phyloP scores from a whole-genome alignment of 768 basidiomycete species.

The Xerocomus spinulosus region DNA sequence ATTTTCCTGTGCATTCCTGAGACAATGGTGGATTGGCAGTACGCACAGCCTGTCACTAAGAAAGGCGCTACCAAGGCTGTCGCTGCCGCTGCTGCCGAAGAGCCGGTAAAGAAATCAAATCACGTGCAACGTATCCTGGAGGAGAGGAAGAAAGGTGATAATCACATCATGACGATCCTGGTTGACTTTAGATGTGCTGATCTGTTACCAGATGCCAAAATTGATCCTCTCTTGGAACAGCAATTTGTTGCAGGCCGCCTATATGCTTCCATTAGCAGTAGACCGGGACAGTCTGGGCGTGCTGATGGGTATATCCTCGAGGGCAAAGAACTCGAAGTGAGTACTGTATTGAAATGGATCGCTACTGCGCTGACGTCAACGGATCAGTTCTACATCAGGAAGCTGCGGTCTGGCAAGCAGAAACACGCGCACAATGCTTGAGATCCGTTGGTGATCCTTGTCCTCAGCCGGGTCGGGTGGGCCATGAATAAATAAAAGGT shows the following conservation, averaged over 20 bases:
- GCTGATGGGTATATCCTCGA: constrained; percentile 97
- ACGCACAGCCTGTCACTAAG: constrained; percentile 92
- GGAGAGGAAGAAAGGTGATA: constrained; percentile 84
- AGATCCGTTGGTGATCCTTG: constrained; percentile 5
- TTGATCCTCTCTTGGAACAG: constrained; percentile 82
- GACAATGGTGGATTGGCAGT: constrained; percentile 46
- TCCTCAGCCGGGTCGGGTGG: neutral
- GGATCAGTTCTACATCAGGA: constrained; percentile 86
- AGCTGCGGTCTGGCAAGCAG: constrained; percentile 90
- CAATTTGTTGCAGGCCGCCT: constrained; percentile 95
- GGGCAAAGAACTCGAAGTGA: constrained; percentile 96
- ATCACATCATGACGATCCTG: constrained; percentile 7
- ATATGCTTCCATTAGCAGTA: constrained; percentile 88
- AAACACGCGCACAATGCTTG: constrained; percentile 72
- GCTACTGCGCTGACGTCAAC: constrained; percentile 21
- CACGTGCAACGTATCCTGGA: constrained; percentile 85
- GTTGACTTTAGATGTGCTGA: constrained; percentile 13
- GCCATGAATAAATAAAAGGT: constrained; percentile 1
- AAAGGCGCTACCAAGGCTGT: constrained; percentile 60
- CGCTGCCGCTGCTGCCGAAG: constrained; percentile 39
- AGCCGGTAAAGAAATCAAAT: constrained; percentile 79
- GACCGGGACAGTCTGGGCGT: constrained; percentile 96
- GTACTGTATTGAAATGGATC: constrained; percentile 9
- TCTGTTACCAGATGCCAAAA: constrained; percentile 65
- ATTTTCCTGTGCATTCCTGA: constrained; percentile 2